Evolutionary conservation across 169 alveolate genomes (phyloP).

Genomic region (Plasmodium vinckei): DNA sequence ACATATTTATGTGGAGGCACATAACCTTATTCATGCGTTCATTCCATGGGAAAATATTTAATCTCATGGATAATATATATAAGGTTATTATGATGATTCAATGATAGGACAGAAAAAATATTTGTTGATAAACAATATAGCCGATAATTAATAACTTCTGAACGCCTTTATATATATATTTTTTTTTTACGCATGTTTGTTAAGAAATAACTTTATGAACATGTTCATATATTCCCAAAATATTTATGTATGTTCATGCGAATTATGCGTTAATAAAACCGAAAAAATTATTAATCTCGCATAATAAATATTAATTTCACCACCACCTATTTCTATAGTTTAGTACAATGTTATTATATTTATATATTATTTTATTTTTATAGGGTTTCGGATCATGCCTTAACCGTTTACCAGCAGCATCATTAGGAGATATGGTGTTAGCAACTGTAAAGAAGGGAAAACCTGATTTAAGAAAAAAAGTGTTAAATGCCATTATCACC

Average conservation of each 20-base stretch:
- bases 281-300: too few species aligned
- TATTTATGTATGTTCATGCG: background rate
- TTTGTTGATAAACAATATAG: constrained; percentile 51
- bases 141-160: constrained; percentile 48
- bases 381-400: constrained; percentile 96
- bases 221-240: background rate
- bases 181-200: background rate
- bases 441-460: constrained; percentile 98
- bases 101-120: constrained; percentile 70
- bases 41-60: too few species aligned
- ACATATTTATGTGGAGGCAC: background rate
- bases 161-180: constrained; percentile 13
- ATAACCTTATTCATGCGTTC: too few species aligned
- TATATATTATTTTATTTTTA: constrained; percentile 14
- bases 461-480: constrained; percentile 99
- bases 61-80: constrained; percentile 14
- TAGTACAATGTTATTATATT: background rate
- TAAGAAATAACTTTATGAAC: constrained; percentile 6
- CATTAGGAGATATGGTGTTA: constrained; percentile 99
- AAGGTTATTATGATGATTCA: constrained; percentile 63
- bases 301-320: too few species aligned
- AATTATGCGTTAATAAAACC: too few species aligned
- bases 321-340: too few species aligned
- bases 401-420: constrained; percentile 98
- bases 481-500: constrained; percentile 97